These are phyloP conservation scores for Micromonas pusilla DNA, from an alignment of 139 green algal genomes.

Conservation along the genomic window DNA sequence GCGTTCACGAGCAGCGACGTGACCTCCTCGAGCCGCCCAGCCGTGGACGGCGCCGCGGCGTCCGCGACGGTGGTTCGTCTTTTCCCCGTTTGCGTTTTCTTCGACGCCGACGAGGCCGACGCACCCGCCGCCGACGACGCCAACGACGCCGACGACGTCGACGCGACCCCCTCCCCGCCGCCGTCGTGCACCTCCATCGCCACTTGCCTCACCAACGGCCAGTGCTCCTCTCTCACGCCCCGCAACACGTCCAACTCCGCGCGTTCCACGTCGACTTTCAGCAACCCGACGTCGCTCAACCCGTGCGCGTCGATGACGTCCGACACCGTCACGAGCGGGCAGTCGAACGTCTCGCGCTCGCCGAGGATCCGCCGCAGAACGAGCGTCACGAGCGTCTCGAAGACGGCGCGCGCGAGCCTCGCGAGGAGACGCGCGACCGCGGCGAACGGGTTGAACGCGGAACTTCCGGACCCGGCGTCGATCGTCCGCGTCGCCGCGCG, in stretches of 20 bases:
- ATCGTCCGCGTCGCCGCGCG: background rate
- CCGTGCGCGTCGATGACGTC: slow-evolving; percentile 13
- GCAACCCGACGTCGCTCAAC: slow-evolving; percentile 36
- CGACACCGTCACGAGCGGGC: slow-evolving; percentile 26
- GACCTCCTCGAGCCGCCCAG: background rate
- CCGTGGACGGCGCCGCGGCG: no score
- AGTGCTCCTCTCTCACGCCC: slow-evolving; percentile 30
- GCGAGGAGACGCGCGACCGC: no score
- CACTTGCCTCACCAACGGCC: slow-evolving; percentile 33
- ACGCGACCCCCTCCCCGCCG: background rate
- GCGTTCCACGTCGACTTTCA: slow-evolving; percentile 47
- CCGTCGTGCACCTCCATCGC: slow-evolving; percentile 41
- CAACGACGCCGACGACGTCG: background rate
- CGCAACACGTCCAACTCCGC: slow-evolving; percentile 42
- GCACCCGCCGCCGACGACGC: background rate
- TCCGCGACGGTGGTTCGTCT: no score
- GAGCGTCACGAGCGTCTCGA: slow-evolving; percentile 13
- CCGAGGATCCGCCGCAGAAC: background rate
- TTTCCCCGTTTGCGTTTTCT: no score
- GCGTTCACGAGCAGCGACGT: background rate
- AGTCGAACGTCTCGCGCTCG: background rate
- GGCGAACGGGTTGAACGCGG: no score
- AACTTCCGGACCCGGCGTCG: background rate
- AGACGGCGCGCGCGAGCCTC: background rate
- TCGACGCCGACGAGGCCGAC: no score